Conservation (phyloP, 129 eudicot species). For the Saposhnikovia divaricata region DNA sequence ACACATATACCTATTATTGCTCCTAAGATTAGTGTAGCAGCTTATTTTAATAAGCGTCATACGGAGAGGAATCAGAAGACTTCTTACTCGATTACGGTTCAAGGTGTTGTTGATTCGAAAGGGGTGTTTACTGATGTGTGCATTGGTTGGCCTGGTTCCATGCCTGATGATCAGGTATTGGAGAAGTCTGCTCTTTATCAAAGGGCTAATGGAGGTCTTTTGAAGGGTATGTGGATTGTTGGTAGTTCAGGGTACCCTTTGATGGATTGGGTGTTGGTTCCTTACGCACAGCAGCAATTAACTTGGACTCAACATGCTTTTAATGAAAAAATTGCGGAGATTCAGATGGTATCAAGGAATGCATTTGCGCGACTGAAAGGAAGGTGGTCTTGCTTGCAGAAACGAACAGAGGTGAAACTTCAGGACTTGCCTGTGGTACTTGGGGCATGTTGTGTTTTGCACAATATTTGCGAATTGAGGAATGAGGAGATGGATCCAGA, state of each 20-base stretch:
- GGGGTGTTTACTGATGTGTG: conserved; percentile 88
- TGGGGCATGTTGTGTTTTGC: conserved; percentile 96
- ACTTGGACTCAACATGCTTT: conserved; percentile 97
- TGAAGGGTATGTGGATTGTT: conserved; percentile 77
- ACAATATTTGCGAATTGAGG: conserved; percentile 85
- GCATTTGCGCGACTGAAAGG: conserved; percentile 82
- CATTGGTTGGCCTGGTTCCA: conserved; percentile 97
- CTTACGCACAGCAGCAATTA: conserved; percentile 66
- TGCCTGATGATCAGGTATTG: conserved; percentile 86
- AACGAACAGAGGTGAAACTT: conserved; percentile 88
- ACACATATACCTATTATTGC: conserved; percentile 91
- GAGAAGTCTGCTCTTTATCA: conserved; percentile 83
- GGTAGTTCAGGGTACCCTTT: conserved; percentile 81
- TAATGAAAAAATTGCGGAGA: conserved; percentile 74
- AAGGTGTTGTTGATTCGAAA: conserved; percentile 71
- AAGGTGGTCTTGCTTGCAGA: conserved; percentile 90
- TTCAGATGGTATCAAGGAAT: conserved; percentile 55
- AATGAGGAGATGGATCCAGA: conserved; percentile 50
- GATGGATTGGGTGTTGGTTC: conserved; percentile 86
- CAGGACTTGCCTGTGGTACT: conserved; percentile 93
- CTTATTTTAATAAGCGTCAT: conserved; percentile 75
- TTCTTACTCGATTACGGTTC: conserved; percentile 80
- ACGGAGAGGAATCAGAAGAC: conserved; percentile 88
- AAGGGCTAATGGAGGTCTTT: conserved; percentile 70
- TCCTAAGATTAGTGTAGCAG: conserved; percentile 79